Evolutionary conservation across 306 rosid species (phyloP), one percentile per base, ranked within the genome.

Genomic region (Fagus sylvatica): DNA sequence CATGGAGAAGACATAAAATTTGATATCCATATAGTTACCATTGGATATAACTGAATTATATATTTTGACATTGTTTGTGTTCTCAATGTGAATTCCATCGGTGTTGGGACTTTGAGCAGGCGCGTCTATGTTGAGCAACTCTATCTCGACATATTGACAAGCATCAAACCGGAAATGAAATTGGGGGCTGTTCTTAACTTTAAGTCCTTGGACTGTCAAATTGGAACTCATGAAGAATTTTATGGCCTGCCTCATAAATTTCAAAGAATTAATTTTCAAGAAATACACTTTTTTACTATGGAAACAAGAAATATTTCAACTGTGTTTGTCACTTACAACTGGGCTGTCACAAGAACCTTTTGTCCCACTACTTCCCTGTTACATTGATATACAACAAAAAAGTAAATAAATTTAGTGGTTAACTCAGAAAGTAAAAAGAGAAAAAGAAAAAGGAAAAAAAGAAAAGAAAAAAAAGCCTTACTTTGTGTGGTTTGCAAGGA

Each of bases 401-500:
- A 75, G 43, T 16, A 48, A 64, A 33, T 16, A 15, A 16, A 64
- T 2, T 61, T 64, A 55, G n/a, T 32, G 37, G 30, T 42, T 51
- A 67, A 16, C 0, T 42, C 3, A 69, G 0, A 76, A 40, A 42
- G 17, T 33, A 13, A n/a, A 9, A 4, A 16, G 42, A 48, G 30
- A 64, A 2, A 34, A 4, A 17, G 13, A 33, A 57, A 54, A 75
- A 61, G 4, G n/a, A n/a, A n/a, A n/a, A n/a, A n/a, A n/a, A n/a
- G n/a, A n/a, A n/a, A n/a, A n/a, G n/a, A n/a, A n/a, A n/a, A n/a
- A n/a, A n/a, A n/a, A n/a, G 2, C 43, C 62, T 32, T 87, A 83
- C 93, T 73, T 82, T 82, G 82, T 87, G 89, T 41, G 91, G 89
- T 57, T 87, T 88, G 77, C 93, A 85, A 6, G 90, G 90, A 66